Percentiles rank a stretch among this genome's conserved stretches.
phyloP scores from a whole-genome alignment of 2,329 filamentous ascomycete species.

The Colletotrichum sp. region DNA sequence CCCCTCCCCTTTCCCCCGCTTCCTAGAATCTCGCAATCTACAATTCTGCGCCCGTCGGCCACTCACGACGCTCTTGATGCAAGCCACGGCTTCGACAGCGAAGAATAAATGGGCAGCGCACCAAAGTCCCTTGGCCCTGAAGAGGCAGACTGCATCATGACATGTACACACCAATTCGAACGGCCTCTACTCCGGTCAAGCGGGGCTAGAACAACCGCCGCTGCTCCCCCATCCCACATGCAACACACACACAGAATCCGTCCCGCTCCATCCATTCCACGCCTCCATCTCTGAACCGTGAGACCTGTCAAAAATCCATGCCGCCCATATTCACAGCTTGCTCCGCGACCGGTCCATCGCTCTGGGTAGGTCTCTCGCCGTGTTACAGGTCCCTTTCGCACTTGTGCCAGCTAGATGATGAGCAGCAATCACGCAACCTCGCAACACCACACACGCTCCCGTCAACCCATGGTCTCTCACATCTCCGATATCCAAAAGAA shows the following conservation, averaged over 20 bases:
- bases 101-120: background rate
- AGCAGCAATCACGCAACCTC: background rate
- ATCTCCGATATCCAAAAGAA: background rate
- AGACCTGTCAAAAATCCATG: background rate
- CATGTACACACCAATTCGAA: conserved; percentile 2
- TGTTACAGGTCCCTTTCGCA: background rate
- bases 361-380: background rate
- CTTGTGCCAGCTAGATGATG: background rate
- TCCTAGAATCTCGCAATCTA: background rate
- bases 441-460: background rate
- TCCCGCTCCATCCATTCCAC: background rate
- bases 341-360: background rate
- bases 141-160: conserved; percentile 1
- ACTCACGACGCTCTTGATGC: background rate
- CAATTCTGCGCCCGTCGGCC: background rate
- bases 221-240: background rate
- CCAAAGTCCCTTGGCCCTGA: background rate
- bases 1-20: background rate
- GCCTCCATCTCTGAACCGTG: background rate
- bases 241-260: background rate
- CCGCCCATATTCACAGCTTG: background rate
- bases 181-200: background rate
- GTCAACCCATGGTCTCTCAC: background rate
- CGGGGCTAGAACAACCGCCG: conserved; percentile 9
- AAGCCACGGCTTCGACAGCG: background rate